A percentile compares a stretch with the other conserved stretches of the same genome.
phyloP scores from a whole-genome alignment of 306 rosid genomes.

The Prinsepia uniflora region DNA sequence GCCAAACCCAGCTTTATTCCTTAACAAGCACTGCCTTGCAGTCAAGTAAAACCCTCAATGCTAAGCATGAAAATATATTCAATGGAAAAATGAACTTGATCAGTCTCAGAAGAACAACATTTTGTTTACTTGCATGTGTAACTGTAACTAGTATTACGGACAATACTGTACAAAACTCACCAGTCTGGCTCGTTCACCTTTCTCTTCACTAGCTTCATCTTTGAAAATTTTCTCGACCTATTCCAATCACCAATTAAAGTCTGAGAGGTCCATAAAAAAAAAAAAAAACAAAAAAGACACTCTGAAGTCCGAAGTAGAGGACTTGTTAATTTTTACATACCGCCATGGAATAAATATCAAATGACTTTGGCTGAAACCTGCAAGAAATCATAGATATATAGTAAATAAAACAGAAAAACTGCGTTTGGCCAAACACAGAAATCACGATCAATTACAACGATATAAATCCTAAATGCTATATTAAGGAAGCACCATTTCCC shows the following conservation, averaged over 20 bases:
- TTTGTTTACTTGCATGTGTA: neutral
- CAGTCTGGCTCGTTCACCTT: slow-evolving; percentile 97
- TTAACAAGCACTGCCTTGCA: neutral
- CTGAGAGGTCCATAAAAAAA: slow-evolving; percentile 7
- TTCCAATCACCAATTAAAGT: slow-evolving; percentile 21
- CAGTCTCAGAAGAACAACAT: neutral
- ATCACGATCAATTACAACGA: neutral
- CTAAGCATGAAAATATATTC: neutral
- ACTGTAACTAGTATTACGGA: neutral
- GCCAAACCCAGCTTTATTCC: neutral
- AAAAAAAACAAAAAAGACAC: neutral
- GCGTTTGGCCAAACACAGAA: neutral
- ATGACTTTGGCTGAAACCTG: slow-evolving; percentile 22
- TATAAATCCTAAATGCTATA: neutral
- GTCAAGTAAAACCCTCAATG: neutral
- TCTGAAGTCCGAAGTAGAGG: neutral
- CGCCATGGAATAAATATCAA: slow-evolving; percentile 43
- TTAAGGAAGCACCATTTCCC: neutral
- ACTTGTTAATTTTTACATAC: slow-evolving; percentile 39
- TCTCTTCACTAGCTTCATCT: slow-evolving; percentile 96
- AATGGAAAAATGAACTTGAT: neutral
- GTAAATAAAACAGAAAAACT: neutral
- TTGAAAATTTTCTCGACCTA: slow-evolving; percentile 70
- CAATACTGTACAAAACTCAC: slow-evolving; percentile 32
- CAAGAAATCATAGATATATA: slow-evolving; percentile 8